These are phyloP conservation scores for Pouteria glomerata DNA, from an alignment of 148 eudicot species.

Conservation along the genomic window DNA sequence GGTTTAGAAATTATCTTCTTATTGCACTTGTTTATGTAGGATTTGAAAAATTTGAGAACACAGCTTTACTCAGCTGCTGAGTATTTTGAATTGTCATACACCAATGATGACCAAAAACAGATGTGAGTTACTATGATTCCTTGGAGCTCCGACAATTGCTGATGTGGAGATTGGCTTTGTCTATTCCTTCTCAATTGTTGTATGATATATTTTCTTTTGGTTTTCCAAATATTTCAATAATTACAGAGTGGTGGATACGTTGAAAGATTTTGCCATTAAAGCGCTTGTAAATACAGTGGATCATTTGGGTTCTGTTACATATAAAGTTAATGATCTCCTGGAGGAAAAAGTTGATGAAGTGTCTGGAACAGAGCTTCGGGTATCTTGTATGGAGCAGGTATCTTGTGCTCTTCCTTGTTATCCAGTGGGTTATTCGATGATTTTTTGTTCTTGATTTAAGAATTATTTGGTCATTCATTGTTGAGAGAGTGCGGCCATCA, in stretches of 20 bases:
- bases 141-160: neutral
- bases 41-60: conserved; percentile 78
- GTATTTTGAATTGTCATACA: conserved; percentile 78
- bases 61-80: conserved; percentile 95
- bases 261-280: conserved; percentile 80
- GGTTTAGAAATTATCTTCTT: neutral
- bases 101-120: conserved; percentile 75
- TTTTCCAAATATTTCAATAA: neutral
- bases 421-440: neutral
- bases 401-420: neutral
- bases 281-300: conserved; percentile 93
- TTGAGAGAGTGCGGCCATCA: neutral
- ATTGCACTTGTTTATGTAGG: conserved; percentile 37
- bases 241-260: conserved; percentile 76
- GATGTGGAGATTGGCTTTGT: neutral
- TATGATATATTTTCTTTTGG: conserved; percentile 13
- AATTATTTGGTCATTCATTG: neutral
- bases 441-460: neutral
- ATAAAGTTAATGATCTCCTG: conserved; percentile 70
- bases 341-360: conserved; percentile 87
- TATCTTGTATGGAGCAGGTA: conserved; percentile 92
- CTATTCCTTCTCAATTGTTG: neutral
- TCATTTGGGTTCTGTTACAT: conserved; percentile 86
- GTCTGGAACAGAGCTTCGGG: conserved; percentile 61
- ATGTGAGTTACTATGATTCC: conserved; percentile 44